These are phyloP conservation scores for Lasiosphaeriaceae sp. DNA, from an alignment of 495 filamentous ascomycete genomes.

Conservation along the genomic window DNA sequence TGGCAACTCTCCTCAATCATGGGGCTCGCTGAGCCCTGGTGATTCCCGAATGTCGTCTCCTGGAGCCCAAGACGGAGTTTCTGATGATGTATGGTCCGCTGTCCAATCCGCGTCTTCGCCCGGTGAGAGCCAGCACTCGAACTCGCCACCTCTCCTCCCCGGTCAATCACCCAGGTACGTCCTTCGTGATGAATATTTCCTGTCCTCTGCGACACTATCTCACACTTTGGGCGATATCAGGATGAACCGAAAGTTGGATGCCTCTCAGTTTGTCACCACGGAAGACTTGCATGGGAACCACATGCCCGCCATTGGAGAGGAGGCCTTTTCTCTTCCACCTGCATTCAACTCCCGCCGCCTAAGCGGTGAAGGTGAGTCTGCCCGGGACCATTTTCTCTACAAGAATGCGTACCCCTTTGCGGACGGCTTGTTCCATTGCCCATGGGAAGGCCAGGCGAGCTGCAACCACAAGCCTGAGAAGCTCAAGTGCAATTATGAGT, in stretches of 20 bases:
- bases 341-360: constrained; percentile 40
- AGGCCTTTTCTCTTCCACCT: constrained; percentile 41
- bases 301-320: constrained; percentile 34
- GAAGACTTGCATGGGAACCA: constrained; percentile 40
- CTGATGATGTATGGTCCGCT: constrained; percentile 44
- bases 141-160: constrained; percentile 41
- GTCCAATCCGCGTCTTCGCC: constrained; percentile 39
- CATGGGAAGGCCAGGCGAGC: constrained; percentile 67
- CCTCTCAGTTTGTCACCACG: constrained; percentile 33
- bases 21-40: constrained; percentile 47
- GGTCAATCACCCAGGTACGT: constrained; percentile 50
- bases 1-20: constrained; percentile 43
- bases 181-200: constrained; percentile 14
- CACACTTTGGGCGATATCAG: constrained; percentile 20
- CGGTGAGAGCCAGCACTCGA: constrained; percentile 41
- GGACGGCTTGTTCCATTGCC: constrained; percentile 89
- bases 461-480: constrained; percentile 84
- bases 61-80: constrained; percentile 37
- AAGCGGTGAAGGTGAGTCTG: constrained; percentile 56
- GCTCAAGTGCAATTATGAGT: constrained; percentile 98
- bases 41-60: constrained; percentile 48
- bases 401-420: constrained; percentile 58
- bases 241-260: constrained; percentile 28
- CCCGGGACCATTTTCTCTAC: constrained; percentile 76
- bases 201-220: constrained; percentile 18